phyloP scores from a whole-genome alignment of 805 yeast genomes.

The Yarrowia yakushimensis region DNA sequence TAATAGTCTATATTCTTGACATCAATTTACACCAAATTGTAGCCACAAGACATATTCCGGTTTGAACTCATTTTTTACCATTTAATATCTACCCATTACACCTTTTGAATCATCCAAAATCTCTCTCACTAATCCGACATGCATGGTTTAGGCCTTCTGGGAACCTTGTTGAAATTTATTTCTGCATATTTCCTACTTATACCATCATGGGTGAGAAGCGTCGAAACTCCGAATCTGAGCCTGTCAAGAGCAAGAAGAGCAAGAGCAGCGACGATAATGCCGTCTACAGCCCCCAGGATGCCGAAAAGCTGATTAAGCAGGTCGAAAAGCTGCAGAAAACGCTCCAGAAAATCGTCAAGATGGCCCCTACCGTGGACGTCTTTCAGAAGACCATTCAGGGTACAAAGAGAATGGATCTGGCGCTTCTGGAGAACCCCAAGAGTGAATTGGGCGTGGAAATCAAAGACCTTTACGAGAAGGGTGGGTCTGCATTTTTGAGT shows the following conservation, averaged over 20 bases:
- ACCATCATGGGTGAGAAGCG: slow-evolving; percentile 3
- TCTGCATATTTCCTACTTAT: not conserved
- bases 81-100: too few species aligned
- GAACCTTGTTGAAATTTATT: slow-evolving; percentile 4
- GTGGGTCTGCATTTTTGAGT: not conserved
- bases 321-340: slow-evolving; percentile 26
- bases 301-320: slow-evolving; percentile 10
- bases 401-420: not conserved
- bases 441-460: slow-evolving; percentile 1
- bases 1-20: too few species aligned
- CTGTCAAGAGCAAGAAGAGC: not conserved
- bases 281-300: not conserved
- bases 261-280: not conserved
- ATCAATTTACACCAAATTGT: too few species aligned
- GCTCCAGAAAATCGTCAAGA: slow-evolving; percentile 24
- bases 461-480: not conserved
- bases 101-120: too few species aligned
- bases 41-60: too few species aligned
- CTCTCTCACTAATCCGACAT: not conserved
- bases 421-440: slow-evolving; percentile 14
- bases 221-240: not conserved
- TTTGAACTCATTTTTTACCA: too few species aligned
- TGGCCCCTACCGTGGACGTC: slow-evolving; percentile 17
- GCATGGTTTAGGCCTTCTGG: not conserved
- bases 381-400: not conserved